These are phyloP conservation scores for Gentiana straminea DNA, from an alignment of 257 asterid species.

Conservation along the genomic window DNA sequence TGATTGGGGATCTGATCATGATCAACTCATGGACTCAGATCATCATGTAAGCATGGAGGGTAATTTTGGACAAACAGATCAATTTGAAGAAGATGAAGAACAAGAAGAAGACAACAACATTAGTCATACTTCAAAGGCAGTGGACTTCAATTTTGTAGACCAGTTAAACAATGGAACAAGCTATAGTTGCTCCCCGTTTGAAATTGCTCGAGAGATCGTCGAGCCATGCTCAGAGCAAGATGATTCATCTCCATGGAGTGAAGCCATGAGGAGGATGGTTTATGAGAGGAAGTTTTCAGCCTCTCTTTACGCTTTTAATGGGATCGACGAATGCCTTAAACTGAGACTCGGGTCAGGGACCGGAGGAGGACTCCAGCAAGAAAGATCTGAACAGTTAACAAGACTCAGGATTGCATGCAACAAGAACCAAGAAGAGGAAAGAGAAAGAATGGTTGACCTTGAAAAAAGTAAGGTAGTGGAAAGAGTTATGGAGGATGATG, in stretches of 20 bases:
- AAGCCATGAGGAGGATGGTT: conserved; percentile 57
- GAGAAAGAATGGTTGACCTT: background rate
- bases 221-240: conserved; percentile 12
- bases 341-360: conserved; percentile 32
- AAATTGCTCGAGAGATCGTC: conserved; percentile 49
- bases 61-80: conserved; percentile 7
- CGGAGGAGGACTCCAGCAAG: background rate
- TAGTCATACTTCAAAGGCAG: conserved; percentile 14
- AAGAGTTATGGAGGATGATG: background rate
- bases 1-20: conserved; percentile 3
- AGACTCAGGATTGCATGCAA: conserved; percentile 2
- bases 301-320: conserved; percentile 60
- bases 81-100: conserved; percentile 14
- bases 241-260: conserved; percentile 24
- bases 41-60: background rate
- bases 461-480: background rate
- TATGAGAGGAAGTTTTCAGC: conserved; percentile 73
- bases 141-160: conserved; percentile 60
- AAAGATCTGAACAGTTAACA: conserved; percentile 5
- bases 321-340: conserved; percentile 56
- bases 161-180: conserved; percentile 27
- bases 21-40: conserved; percentile 14
- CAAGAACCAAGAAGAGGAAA: conserved; percentile 2
- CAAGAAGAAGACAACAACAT: conserved; percentile 2
- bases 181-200: conserved; percentile 55